Conservation (phyloP, 208 protist genomes). For the Leishmania guyanensis region DNA sequence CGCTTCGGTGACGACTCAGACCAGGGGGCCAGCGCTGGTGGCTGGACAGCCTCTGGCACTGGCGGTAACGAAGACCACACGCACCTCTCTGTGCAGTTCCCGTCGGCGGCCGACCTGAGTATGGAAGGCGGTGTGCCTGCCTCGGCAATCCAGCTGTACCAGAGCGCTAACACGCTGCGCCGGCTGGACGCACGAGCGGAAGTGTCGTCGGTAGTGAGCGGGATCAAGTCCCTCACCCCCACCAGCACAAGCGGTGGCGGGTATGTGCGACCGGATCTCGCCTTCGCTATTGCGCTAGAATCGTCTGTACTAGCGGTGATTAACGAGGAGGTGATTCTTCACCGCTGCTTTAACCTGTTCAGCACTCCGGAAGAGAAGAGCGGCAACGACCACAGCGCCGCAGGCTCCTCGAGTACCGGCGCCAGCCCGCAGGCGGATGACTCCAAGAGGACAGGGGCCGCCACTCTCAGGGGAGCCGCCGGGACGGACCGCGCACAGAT, state of each 20-base stretch:
- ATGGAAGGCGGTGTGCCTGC: constrained; percentile 24
- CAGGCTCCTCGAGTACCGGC: neutral
- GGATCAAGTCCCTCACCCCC: constrained; percentile 35
- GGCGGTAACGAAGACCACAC: constrained; percentile 27
- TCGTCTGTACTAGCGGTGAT: constrained; percentile 57
- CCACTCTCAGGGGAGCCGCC: neutral
- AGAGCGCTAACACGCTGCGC: constrained; percentile 44
- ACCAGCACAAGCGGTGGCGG: constrained; percentile 36
- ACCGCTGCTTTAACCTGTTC: constrained; percentile 64
- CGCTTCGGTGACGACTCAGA: constrained; percentile 39
- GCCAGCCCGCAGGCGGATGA: neutral
- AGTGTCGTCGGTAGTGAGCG: constrained; percentile 37
- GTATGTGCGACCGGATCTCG: constrained; percentile 72
- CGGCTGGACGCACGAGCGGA: constrained; percentile 38
- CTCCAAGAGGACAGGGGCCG: neutral
- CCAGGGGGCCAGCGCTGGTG: constrained; percentile 21
- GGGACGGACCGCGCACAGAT: constrained; percentile 30
- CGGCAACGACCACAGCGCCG: constrained; percentile 8
- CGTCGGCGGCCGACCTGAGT: constrained; percentile 35
- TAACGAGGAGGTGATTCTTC: constrained; percentile 72
- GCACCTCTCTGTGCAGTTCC: constrained; percentile 56
- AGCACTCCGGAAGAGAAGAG: constrained; percentile 4
- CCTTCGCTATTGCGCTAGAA: constrained; percentile 80
- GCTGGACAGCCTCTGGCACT: constrained; percentile 9
- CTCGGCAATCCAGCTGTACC: constrained; percentile 51